Conservation (phyloP, 345 rosid genomes). For the Brassica cretica region DNA sequence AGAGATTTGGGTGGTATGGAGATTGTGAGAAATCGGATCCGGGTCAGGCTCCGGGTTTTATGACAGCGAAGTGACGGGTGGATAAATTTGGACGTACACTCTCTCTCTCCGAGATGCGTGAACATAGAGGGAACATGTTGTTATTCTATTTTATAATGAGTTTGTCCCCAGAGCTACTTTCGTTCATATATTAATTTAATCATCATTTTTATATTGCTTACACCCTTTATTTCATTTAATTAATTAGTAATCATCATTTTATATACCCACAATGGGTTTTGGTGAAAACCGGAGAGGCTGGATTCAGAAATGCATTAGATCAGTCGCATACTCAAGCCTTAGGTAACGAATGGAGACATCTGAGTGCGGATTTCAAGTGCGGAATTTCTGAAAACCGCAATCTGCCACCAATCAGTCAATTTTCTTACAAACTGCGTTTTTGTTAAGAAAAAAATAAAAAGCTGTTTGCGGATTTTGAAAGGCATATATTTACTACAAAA, state of each 20-base stretch:
- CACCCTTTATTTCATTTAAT: background rate
- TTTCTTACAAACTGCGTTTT: too few species aligned
- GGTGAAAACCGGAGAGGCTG: too few species aligned
- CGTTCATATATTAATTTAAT: background rate
- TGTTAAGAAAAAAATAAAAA: too few species aligned
- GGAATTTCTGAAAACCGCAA: too few species aligned
- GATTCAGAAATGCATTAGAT: too few species aligned
- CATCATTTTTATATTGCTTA: background rate
- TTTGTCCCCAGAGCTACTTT: background rate
- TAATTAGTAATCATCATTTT: background rate
- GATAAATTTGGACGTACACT: constrained; percentile 39
- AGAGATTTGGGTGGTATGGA: constrained; percentile 22
- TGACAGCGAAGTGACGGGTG: constrained; percentile 44
- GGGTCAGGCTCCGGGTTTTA: constrained; percentile 29
- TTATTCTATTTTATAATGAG: background rate
- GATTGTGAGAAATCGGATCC: constrained; percentile 35
- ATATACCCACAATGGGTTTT: too few species aligned
- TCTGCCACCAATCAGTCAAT: too few species aligned
- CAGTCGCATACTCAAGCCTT: too few species aligned
- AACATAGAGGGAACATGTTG: background rate
- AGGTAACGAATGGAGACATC: too few species aligned
- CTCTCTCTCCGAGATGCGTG: background rate
- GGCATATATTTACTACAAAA: too few species aligned
- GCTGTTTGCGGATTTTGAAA: too few species aligned
- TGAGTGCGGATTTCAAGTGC: too few species aligned